phyloP scores from a whole-genome alignment of 2,329 filamentous ascomycete species.

The Bertia moriformis region DNA sequence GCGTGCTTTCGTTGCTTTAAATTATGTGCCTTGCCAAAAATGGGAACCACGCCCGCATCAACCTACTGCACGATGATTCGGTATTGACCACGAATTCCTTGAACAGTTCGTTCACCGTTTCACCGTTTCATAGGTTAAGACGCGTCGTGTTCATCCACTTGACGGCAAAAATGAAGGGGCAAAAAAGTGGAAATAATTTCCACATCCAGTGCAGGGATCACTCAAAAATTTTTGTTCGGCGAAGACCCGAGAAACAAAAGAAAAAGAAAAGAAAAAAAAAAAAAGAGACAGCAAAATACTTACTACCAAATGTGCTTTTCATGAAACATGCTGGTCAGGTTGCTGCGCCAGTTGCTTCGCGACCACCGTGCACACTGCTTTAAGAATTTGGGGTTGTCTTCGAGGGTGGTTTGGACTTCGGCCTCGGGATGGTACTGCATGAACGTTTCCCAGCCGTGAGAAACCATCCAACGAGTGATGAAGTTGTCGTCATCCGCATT shows the following conservation, averaged over 20 bases:
- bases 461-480: conserved; percentile 55
- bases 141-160: background rate
- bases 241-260: background rate
- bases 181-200: no score
- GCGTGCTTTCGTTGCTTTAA: background rate
- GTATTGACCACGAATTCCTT: no score
- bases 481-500: conserved; percentile 61
- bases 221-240: no score
- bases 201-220: no score
- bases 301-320: conserved; percentile 53
- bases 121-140: no score
- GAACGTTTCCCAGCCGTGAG: conserved; percentile 48
- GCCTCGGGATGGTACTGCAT: conserved; percentile 55
- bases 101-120: no score
- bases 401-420: conserved; percentile 49
- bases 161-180: background rate
- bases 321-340: conserved; percentile 49
- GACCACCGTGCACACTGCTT: conserved; percentile 55
- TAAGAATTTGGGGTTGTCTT: conserved; percentile 47
- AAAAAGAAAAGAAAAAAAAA: background rate
- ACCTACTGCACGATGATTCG: background rate
- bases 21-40: background rate
- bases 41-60: background rate
- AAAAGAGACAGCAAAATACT: conserved; percentile 15
- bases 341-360: conserved; percentile 57